Base-by-base conservation (phyloP, 2,329 filamentous ascomycete species). In the Microcyclospora tardicrescens region DNA sequence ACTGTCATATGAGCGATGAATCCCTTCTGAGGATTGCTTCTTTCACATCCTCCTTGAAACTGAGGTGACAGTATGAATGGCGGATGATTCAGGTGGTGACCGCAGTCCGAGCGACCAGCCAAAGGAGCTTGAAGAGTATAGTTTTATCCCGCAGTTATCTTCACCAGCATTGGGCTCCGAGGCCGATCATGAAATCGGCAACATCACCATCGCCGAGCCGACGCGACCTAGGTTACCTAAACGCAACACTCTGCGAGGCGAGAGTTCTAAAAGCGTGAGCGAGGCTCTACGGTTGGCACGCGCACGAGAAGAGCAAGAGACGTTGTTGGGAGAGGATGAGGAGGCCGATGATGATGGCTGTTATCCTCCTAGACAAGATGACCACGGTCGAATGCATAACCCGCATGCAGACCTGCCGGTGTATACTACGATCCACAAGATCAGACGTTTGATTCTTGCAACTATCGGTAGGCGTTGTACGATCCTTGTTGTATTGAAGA, bases 391-490 rank as follows among this genome's bases (percentile, higher is more conserved):
- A 42, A 52, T 54, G 27, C 58, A 71, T 12, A 74, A 79, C 51
- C 66, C 72, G 24, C 75, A 81, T 59, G 67, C 67, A 14, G 66
- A 75, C 45, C 61, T 86, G 49, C 78, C 80, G 30, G 77, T 86
- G 11, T 87, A 86, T 62, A 81, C 73, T 36, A 86, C 79, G 47
- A 85, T 86, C 51, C 82, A 86, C 39, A 63, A 62, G 35, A 68
- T 69, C 44, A 58, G 65, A 37, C 50, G 65, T 19, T 52, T 69
- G 27, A 47, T 70, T 8, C 54, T 68, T 24, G 66, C 67, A 14
- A 64, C 62, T 38, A 69, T 70, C 39, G 61, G 61, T 63, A 49
- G 32, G 57, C 42, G 11, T 11, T 5, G 16, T 15, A 31, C 11
- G 15, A 14, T 37, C 30, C n/a, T 12, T 13, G 28, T n/a, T 9